Conservation (phyloP, 495 filamentous ascomycete genomes). For the Glarea lozoyensis region DNA sequence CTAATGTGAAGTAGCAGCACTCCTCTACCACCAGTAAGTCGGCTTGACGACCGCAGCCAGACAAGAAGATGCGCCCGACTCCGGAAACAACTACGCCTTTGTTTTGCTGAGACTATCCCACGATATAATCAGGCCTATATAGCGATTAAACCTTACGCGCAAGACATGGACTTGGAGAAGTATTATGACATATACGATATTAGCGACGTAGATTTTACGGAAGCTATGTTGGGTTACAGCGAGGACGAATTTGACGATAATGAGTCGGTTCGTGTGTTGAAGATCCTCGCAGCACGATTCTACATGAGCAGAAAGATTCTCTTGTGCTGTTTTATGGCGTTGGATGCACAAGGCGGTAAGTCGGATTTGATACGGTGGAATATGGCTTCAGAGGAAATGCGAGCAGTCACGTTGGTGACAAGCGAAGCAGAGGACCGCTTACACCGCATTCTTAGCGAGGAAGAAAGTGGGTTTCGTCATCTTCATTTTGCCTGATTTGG, state of each 20-base stretch:
- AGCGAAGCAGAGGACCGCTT: constrained; percentile 45
- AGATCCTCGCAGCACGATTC: constrained; percentile 68
- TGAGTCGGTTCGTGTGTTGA: constrained; percentile 72
- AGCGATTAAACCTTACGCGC: constrained; percentile 59
- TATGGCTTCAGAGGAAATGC: constrained; percentile 67
- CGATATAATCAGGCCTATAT: constrained; percentile 58
- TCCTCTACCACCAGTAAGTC: constrained; percentile 74
- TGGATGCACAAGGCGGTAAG: constrained; percentile 77
- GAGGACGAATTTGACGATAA: constrained; percentile 59
- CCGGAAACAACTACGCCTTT: constrained; percentile 61
- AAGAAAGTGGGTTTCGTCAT: constrained; percentile 56
- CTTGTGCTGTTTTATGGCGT: constrained; percentile 75
- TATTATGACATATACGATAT: constrained; percentile 92
- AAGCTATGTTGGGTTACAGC: constrained; percentile 50
- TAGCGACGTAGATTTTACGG: constrained; percentile 63
- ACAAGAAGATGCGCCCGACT: constrained; percentile 69
- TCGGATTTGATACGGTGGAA: constrained; percentile 75
- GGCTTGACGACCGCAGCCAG: constrained; percentile 71
- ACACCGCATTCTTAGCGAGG: constrained; percentile 63
- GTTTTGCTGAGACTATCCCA: constrained; percentile 58
- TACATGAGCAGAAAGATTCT: constrained; percentile 74
- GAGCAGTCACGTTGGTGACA: constrained; percentile 48
- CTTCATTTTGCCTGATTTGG: not conserved
- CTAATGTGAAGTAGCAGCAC: constrained; percentile 58
- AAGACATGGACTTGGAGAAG: constrained; percentile 73